Evolutionary conservation across 2,329 filamentous ascomycete genomes (phyloP).

Genomic region (Colletotrichum costaricense): DNA sequence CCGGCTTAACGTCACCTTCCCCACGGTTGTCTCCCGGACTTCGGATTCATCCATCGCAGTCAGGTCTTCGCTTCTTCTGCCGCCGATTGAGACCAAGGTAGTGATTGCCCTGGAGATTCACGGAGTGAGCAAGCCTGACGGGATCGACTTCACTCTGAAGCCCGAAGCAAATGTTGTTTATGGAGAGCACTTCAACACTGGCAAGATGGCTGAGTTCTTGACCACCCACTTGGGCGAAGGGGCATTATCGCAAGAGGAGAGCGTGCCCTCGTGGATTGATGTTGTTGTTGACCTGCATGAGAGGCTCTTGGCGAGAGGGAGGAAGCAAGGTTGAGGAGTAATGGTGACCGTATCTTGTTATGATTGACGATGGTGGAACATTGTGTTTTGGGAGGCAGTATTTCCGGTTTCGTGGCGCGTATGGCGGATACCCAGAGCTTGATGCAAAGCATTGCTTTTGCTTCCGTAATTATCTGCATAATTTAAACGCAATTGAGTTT

Average conservation of each 20-base stretch:
- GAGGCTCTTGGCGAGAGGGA: conserved; percentile 66
- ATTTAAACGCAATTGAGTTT: neutral
- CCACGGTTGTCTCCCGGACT: conserved; percentile 71
- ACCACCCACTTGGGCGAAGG: conserved; percentile 61
- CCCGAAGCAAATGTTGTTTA: conserved; percentile 75
- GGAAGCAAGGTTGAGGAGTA: conserved; percentile 51
- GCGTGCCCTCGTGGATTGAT: conserved; percentile 62
- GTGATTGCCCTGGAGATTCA: conserved; percentile 69
- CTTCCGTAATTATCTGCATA: neutral
- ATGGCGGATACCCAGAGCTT: conserved; percentile 30
- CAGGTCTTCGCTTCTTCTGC: conserved; percentile 71
- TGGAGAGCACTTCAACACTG: conserved; percentile 81
- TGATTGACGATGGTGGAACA: conserved; percentile 44
- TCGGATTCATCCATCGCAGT: conserved; percentile 75
- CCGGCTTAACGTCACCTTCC: conserved; percentile 71
- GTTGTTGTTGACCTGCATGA: conserved; percentile 66
- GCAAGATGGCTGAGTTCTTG: conserved; percentile 80
- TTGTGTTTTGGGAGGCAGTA: conserved; percentile 23
- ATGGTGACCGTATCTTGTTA: conserved; percentile 15
- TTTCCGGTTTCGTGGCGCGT: conserved; percentile 30
- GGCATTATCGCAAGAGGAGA: conserved; percentile 41
- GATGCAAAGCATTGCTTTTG: conserved; percentile 5
- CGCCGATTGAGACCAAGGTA: conserved; percentile 75
- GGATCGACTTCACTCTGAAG: conserved; percentile 65
- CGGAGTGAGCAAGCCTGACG: conserved; percentile 56